Percentiles rank a stretch among this genome's conserved stretches.
Conservation (phyloP, 2,329 filamentous ascomycete genomes). For the Zymoseptoria tritici region DNA sequence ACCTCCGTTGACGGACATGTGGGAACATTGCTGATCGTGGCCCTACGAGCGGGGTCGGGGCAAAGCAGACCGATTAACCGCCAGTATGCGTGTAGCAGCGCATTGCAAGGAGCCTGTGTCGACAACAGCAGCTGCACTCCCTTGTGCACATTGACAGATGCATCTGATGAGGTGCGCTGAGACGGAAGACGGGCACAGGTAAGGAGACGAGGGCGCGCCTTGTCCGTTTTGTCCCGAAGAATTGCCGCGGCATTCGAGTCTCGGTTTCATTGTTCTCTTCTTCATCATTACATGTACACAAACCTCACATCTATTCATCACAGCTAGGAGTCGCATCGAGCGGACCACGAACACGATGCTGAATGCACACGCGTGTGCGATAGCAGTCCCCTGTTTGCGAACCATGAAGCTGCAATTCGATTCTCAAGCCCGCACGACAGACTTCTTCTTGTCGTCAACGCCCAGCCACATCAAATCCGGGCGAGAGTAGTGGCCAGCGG, state of each 20-base stretch:
- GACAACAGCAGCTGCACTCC: not conserved
- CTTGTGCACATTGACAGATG: not conserved
- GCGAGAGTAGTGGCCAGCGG: conserved; percentile 44
- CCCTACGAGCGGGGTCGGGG: not conserved
- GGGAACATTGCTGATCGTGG: not conserved
- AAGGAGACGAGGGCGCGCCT: not conserved
- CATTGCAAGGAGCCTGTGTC: not conserved
- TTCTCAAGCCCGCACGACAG: conserved; percentile 7
- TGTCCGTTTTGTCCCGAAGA: not conserved
- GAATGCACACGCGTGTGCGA: not conserved
- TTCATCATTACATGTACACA: not conserved
- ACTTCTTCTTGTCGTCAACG: conserved; percentile 27
- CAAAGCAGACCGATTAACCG: not conserved
- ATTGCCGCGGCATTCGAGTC: not conserved
- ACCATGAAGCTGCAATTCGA: not conserved
- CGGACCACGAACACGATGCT: not conserved
- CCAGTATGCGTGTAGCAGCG: not conserved
- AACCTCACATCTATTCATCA: not conserved
- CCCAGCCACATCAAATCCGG: conserved; percentile 48
- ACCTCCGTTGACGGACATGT: not conserved
- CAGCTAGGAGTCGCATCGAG: not conserved
- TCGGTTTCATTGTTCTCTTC: not conserved
- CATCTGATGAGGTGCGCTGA: not conserved
- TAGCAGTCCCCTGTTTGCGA: not conserved
- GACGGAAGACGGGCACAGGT: not conserved